Evolutionary conservation across 495 filamentous ascomycete genomes (phyloP), one percentile per base, ranked within the genome.

Genomic region (Penicillium arizonense): DNA sequence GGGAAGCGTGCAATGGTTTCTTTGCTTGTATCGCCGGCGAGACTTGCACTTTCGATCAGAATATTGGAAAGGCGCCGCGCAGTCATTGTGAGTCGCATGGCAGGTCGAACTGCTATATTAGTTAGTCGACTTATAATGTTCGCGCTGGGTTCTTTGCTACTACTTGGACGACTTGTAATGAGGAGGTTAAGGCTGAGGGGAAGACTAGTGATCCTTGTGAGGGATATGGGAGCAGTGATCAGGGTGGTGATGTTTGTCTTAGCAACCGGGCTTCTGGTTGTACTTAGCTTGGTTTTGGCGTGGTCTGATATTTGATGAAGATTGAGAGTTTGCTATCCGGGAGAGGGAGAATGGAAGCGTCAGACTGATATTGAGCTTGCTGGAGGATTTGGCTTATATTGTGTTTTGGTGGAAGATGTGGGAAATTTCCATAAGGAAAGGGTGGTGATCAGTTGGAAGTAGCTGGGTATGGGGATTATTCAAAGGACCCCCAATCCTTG

Each of bases 231-330:
- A 44, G 26, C 32, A 16, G 26, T 14, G 42, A 44, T 6, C 26
- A 44, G 42, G 42, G 42, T 16, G 42, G 42, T 32, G 42, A 44
- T 44, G 42, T 34, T 21, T 45, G 43, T 34, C 28, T 45, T 34
- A 34, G 43, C 43, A 34, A 34, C 21, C 43, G 43, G 10, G 43
- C 44, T 47, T 10, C 32, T 26, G 44, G 44, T 1, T 45, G 43
- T 45, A 45, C 43, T 7, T 45, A 45, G 43, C 21, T n/a, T 32
- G 0, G 16, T 12, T 5, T 14, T 11, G 8, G 3, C 20, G 16
- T n/a, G 16, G 1, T 30, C 26, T 30, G 30, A 20, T 5, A 20
- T 34, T 13, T 28, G 30, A 26, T 11, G 20, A 18, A 23, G 23
- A 41, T 41, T 23, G 23, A 11, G 26, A 7, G 7, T 30, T 30